phyloP scores from a whole-genome alignment of 305 asterid species.

The Fraxinus paxiana region DNA sequence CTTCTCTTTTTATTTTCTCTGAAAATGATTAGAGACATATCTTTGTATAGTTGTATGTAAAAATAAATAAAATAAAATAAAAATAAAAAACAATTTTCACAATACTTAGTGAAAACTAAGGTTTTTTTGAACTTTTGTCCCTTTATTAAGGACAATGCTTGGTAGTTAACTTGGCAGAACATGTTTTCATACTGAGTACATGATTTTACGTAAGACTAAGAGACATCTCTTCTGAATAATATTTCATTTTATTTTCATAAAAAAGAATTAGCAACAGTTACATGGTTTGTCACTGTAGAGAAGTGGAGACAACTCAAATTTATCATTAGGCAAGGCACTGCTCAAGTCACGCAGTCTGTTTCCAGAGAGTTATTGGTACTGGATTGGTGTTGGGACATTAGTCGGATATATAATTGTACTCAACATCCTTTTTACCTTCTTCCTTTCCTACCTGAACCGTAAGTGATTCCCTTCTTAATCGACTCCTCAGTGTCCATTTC shows the following conservation, averaged over 20 bases:
- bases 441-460: constrained; percentile 77
- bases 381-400: constrained; percentile 92
- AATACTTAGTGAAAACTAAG: neutral
- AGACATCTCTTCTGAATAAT: neutral
- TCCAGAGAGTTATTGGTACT: constrained; percentile 84
- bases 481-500: constrained; percentile 17
- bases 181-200: neutral
- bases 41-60: neutral
- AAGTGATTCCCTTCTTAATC: constrained; percentile 34
- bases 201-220: neutral
- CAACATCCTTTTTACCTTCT: constrained; percentile 73
- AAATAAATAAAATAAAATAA: no score
- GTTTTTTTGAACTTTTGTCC: neutral
- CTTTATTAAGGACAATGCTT: neutral
- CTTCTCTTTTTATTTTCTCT: neutral
- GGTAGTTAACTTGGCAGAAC: neutral
- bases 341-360: constrained; percentile 76
- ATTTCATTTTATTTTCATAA: neutral
- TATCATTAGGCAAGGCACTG: constrained; percentile 68
- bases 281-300: constrained; percentile 49
- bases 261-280: constrained; percentile 21
- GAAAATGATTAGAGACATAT: neutral
- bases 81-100: neutral
- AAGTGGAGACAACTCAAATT: constrained; percentile 44
- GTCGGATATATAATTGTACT: constrained; percentile 72